Percentiles rank a stretch among this genome's conserved stretches.
phyloP scores from a whole-genome alignment of 305 asterid species.

The Solanum hybrid region DNA sequence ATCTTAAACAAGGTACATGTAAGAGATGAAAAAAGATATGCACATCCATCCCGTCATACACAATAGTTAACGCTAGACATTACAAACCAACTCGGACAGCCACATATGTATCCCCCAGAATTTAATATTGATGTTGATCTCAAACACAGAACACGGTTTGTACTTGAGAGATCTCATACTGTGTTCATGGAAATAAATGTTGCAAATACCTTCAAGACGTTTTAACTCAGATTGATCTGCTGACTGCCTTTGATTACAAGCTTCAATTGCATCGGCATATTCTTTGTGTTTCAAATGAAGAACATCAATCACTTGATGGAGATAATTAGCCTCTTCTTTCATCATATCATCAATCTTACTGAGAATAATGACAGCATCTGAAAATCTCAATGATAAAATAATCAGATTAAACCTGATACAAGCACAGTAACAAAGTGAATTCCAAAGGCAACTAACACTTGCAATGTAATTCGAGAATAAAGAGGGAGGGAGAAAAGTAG shows the following conservation, averaged over 20 bases:
- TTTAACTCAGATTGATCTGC: conserved; percentile 62
- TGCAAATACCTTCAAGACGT: conserved; percentile 55
- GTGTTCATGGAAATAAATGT: not conserved
- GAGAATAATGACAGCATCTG: conserved; percentile 54
- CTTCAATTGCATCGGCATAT: conserved; percentile 62
- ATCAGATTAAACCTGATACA: not conserved
- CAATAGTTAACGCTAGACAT: not conserved
- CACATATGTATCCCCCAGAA: not conserved
- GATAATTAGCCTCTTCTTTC: conserved; percentile 54
- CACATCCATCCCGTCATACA: not conserved
- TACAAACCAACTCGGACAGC: not conserved
- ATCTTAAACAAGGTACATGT: not conserved
- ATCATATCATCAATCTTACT: conserved; percentile 59
- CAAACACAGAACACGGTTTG: not conserved
- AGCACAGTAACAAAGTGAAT: not conserved
- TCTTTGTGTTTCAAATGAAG: conserved; percentile 65
- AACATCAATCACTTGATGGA: conserved; percentile 45
- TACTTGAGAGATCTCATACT: not conserved
- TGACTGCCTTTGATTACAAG: conserved; percentile 47
- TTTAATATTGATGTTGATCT: not conserved
- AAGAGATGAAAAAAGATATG: not conserved
- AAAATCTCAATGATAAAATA: conserved; percentile 7
- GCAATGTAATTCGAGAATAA: not conserved
- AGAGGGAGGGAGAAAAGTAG: not conserved
- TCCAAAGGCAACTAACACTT: not conserved